Percentiles rank a stretch among this genome's conserved stretches.
Evolutionary conservation across 2,329 filamentous ascomycete genomes (phyloP).

Genomic region (Lachnellula willkommii): DNA sequence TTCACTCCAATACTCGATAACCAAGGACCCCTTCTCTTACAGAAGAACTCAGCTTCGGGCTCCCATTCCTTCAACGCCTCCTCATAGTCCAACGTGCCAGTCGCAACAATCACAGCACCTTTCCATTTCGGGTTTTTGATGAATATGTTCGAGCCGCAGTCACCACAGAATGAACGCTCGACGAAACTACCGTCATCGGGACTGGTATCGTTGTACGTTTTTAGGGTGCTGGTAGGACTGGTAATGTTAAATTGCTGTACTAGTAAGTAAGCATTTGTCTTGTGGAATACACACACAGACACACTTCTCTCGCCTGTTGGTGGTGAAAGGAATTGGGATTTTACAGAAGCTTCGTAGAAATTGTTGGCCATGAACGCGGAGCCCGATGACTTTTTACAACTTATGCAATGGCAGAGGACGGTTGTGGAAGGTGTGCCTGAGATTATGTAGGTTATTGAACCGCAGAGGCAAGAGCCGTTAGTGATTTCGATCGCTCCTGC

Average conservation of each 20-base stretch:
- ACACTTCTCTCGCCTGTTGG: too few species aligned
- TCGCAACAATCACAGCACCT: constrained; percentile 1
- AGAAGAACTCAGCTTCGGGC: constrained; percentile 8
- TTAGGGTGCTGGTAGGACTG: not conserved
- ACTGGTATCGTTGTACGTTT: not conserved
- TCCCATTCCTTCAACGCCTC: constrained; percentile 4
- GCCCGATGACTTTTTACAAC: constrained; percentile 11
- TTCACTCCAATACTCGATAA: not conserved
- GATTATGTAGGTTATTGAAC: constrained; percentile 7
- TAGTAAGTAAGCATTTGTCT: not conserved
- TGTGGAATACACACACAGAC: not conserved
- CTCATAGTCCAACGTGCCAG: constrained; percentile 4
- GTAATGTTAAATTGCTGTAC: constrained; percentile 1
- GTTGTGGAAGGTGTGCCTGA: constrained; percentile 3
- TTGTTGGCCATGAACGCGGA: constrained; percentile 10
- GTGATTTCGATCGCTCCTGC: not conserved
- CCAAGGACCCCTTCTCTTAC: constrained; percentile 8
- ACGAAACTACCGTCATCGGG: not conserved
- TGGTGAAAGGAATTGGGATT: not conserved
- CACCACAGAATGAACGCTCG: constrained; percentile 6
- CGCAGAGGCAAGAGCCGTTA: constrained; percentile 10
- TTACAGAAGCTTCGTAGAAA: constrained; percentile 5
- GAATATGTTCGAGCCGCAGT: constrained; percentile 9
- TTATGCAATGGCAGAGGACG: constrained; percentile 9
- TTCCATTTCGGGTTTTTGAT: not conserved